Percentiles rank a stretch among this genome's conserved stretches.
Evolutionary conservation across 768 basidiomycete genomes (phyloP).

Genomic region (Termitomyces sp.): DNA sequence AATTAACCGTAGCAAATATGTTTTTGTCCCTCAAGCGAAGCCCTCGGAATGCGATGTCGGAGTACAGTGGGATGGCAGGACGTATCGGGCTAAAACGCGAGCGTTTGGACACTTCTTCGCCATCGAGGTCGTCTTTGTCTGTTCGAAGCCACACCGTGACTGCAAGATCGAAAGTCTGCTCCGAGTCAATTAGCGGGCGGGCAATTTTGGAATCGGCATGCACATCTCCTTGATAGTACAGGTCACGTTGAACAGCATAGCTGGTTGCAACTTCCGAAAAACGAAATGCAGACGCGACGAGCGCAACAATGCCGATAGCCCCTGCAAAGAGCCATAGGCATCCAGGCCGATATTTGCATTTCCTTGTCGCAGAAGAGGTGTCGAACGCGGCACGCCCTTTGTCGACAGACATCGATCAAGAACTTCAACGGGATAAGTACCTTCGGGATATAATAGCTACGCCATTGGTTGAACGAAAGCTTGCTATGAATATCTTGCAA

Average conservation of each 20-base stretch:
- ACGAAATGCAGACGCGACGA: conserved; percentile 1
- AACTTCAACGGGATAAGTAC: not conserved
- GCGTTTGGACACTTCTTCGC: not conserved
- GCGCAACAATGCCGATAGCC: not conserved
- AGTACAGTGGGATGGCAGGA: conserved; percentile 16
- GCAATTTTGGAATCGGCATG: conserved; percentile 7
- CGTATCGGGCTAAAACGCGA: not conserved
- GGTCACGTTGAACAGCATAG: conserved; percentile 7
- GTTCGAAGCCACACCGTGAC: conserved; percentile 20
- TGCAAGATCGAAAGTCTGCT: conserved; percentile 20
- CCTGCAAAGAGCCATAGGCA: conserved; percentile 13
- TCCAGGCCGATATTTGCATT: conserved; percentile 5
- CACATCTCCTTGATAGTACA: conserved; percentile 11
- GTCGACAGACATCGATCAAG: not conserved
- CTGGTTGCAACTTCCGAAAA: not conserved
- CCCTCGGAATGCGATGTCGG: conserved; percentile 27
- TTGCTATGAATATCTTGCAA: no score
- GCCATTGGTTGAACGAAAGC: no score
- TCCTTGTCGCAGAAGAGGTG: not conserved
- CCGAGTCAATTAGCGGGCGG: conserved; percentile 13
- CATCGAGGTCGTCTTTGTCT: not conserved
- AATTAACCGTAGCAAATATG: conserved; percentile 20
- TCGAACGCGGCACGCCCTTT: not conserved
- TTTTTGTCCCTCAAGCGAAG: conserved; percentile 25
- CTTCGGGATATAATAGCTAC: no score